Evolutionary conservation across 2,329 filamentous ascomycete species (phyloP).

Genomic region (Penicillium thymicola): DNA sequence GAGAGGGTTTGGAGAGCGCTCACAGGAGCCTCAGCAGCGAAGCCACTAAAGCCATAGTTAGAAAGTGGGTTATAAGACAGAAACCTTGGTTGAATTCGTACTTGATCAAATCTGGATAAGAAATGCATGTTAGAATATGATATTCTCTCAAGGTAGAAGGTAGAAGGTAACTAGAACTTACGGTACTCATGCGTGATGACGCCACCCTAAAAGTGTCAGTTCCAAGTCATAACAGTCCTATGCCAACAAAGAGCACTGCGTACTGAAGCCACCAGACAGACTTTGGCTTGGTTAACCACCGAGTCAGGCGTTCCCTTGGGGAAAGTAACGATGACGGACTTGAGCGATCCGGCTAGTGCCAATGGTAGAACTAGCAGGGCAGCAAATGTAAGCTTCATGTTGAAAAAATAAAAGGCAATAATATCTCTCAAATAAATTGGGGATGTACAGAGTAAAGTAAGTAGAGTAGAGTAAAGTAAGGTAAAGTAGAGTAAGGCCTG

Average conservation of each 20-base stretch:
- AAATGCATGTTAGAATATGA: conserved; percentile 10
- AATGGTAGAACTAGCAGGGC: conserved; percentile 55
- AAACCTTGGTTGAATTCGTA: conserved; percentile 24
- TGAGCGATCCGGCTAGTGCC: conserved; percentile 61
- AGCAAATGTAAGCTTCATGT: conserved; percentile 64
- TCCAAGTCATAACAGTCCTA: conserved; percentile 6
- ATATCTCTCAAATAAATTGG: background rate
- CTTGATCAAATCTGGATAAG: conserved; percentile 41
- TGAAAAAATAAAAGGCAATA: background rate
- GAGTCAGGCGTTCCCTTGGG: conserved; percentile 64
- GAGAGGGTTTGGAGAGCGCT: conserved; percentile 67
- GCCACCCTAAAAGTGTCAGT: conserved; percentile 52
- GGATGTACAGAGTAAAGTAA: background rate
- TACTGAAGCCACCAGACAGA: conserved; percentile 64
- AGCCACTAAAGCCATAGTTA: conserved; percentile 57
- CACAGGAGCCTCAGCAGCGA: conserved; percentile 69
- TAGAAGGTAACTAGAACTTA: conserved; percentile 47
- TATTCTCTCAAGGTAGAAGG: conserved; percentile 27
- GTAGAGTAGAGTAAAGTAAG: background rate
- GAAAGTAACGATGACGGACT: conserved; percentile 76
- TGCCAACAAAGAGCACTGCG: conserved; percentile 18
- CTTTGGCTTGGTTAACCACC: conserved; percentile 68
- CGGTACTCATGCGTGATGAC: conserved; percentile 78
- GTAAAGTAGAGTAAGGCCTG: background rate
- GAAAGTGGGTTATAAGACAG: background rate